Conservation (phyloP, 192 early-diverging fungal species). For the Gryganskiella cystojenkinii region DNA sequence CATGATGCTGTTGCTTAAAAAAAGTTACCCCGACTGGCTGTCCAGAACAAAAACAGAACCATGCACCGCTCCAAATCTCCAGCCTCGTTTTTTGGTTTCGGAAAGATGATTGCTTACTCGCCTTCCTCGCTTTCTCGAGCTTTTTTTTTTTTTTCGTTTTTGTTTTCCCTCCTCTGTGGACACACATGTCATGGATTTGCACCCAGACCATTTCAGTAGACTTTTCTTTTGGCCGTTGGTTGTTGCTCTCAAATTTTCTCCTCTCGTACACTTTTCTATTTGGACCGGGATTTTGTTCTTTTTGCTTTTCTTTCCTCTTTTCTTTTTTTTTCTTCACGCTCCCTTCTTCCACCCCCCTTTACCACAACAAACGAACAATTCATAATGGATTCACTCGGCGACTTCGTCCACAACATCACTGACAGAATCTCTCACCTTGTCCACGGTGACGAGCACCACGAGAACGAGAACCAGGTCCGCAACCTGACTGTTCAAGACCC, state of each 20-base stretch:
- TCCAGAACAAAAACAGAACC: no score
- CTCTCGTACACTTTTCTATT: background rate
- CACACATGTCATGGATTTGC: background rate
- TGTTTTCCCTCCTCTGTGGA: no score
- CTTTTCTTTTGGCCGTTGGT: slow-evolving; percentile 6
- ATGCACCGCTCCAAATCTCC: no score
- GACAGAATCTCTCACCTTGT: slow-evolving; percentile 42
- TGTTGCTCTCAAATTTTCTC: background rate
- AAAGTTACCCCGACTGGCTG: no score
- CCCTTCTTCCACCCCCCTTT: background rate
- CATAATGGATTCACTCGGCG: slow-evolving; percentile 24
- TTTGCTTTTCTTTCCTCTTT: slow-evolving; percentile 11
- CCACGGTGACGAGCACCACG: slow-evolving; percentile 30
- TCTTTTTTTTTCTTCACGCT: slow-evolving; percentile 10
- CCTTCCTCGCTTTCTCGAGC: no score
- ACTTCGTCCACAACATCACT: slow-evolving; percentile 19
- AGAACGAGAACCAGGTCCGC: slow-evolving; percentile 9
- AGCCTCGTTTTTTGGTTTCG: no score
- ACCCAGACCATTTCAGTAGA: background rate
- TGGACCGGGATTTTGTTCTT: background rate
- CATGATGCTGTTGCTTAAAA: no score
- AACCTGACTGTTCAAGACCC: slow-evolving; percentile 1
- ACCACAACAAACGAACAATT: background rate
- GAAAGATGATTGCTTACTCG: no score
- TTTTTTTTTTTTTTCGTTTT: no score